These are phyloP conservation scores for Yarrowia sp. DNA, from an alignment of 805 yeast genomes.

Conservation along the genomic window DNA sequence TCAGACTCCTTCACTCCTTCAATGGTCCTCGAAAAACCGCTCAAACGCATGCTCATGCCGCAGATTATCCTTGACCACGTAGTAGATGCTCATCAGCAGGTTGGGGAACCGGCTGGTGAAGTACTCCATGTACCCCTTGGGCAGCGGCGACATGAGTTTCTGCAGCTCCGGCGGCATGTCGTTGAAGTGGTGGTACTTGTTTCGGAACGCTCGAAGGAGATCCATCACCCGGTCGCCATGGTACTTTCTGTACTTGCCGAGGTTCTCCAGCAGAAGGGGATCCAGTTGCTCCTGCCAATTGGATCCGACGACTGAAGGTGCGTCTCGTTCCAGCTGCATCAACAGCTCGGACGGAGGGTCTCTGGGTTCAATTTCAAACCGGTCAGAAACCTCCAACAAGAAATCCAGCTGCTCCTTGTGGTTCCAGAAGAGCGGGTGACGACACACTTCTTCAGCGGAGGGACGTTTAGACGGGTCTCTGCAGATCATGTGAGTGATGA, in stretches of 20 bases:
- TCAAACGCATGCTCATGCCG: constrained; percentile 67
- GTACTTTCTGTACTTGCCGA: constrained; percentile 91
- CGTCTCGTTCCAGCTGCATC: constrained; percentile 60
- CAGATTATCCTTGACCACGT: constrained; percentile 63
- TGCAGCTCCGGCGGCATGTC: constrained; percentile 78
- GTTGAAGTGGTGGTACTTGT: constrained; percentile 92
- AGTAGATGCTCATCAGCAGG: constrained; percentile 75
- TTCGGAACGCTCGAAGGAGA: constrained; percentile 84
- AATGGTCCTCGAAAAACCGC: constrained; percentile 50
- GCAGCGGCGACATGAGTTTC: constrained; percentile 74
- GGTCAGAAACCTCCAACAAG: constrained; percentile 83
- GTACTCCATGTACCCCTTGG: constrained; percentile 82
- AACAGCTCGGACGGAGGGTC: constrained; percentile 77
- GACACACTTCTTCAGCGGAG: constrained; percentile 67
- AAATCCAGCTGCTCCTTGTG: constrained; percentile 78
- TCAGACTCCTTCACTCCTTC: too few relatives aligned
- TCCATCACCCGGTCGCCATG: constrained; percentile 81
- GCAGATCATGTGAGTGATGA: constrained; percentile 75
- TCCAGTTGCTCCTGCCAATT: constrained; percentile 86
- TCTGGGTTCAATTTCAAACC: constrained; percentile 83
- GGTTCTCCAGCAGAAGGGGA: constrained; percentile 72
- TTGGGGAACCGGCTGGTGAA: constrained; percentile 79
- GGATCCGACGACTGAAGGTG: constrained; percentile 56
- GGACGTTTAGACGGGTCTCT: constrained; percentile 75
- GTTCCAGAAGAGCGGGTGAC: constrained; percentile 91